These are phyloP conservation scores for Tetrastigma voinierianum DNA, from an alignment of 164 flowering plant species.

Conservation along the genomic window DNA sequence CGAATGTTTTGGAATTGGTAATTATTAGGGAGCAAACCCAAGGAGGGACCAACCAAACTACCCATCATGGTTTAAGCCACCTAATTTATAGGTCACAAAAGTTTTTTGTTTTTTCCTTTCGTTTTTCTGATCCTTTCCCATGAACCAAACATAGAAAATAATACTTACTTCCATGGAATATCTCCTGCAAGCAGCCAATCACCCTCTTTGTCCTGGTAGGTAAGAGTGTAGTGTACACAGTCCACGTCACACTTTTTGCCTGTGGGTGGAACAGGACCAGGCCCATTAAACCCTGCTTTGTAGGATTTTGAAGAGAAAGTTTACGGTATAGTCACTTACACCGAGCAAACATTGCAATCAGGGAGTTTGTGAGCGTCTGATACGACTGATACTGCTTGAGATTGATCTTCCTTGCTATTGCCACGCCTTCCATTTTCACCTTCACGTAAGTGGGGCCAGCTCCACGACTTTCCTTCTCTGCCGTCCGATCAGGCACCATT, in stretches of 20 bases:
- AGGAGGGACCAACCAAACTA: too few species aligned
- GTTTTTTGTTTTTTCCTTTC: too few species aligned
- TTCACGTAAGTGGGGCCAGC: slow-evolving; percentile 42
- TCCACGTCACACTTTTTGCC: slow-evolving; percentile 14
- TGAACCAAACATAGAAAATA: background rate
- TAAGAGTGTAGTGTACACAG: slow-evolving; percentile 23
- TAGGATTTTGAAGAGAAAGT: background rate
- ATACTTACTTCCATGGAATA: slow-evolving; percentile 59
- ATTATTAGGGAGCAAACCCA: too few species aligned
- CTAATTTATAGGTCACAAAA: too few species aligned
- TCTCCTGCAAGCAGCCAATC: slow-evolving; percentile 74
- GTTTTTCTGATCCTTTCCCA: too few species aligned
- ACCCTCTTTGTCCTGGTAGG: slow-evolving; percentile 63
- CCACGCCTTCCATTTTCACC: slow-evolving; percentile 67
- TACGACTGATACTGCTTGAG: slow-evolving; percentile 41
- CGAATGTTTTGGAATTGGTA: too few species aligned
- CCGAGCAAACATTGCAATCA: slow-evolving; percentile 47
- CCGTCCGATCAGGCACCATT: background rate
- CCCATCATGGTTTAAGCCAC: too few species aligned
- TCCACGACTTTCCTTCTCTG: background rate
- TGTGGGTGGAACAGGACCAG: slow-evolving; percentile 10
- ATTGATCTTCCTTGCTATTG: slow-evolving; percentile 55
- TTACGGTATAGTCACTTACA: slow-evolving; percentile 26
- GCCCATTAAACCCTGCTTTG: background rate
- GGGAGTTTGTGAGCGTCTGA: slow-evolving; percentile 26